Conservation (phyloP, 169 alveolate genomes). For the Cyclospora cayetanensis region DNA sequence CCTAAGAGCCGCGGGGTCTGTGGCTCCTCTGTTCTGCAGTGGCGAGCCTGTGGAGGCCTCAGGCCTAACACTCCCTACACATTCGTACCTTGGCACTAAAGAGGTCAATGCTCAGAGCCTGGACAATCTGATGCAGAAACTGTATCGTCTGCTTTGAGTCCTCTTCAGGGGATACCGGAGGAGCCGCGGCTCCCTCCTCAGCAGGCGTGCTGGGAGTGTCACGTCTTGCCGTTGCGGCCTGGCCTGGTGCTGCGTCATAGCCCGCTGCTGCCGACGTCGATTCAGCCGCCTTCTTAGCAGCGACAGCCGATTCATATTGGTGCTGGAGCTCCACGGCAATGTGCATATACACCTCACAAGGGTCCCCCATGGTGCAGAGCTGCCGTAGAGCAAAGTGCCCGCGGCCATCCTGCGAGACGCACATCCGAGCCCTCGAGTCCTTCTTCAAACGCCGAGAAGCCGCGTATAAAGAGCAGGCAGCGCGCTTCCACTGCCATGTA, state of each 20-base stretch:
- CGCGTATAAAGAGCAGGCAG: too few species aligned
- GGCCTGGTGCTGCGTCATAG: neutral
- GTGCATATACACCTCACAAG: conserved; percentile 43
- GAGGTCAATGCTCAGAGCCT: conserved; percentile 57
- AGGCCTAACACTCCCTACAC: too few species aligned
- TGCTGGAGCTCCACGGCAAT: conserved; percentile 24
- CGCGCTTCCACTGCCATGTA: too few species aligned
- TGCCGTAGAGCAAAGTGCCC: conserved; percentile 57
- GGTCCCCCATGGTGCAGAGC: conserved; percentile 61
- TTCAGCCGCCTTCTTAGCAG: neutral
- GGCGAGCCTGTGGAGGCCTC: too few species aligned
- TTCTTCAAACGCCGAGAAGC: too few species aligned
- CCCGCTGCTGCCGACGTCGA: neutral
- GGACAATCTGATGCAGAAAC: conserved; percentile 37
- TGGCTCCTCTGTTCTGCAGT: too few species aligned
- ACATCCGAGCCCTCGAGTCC: too few species aligned
- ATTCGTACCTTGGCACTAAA: conserved; percentile 61
- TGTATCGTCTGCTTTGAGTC: conserved; percentile 16
- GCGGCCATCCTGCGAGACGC: conserved; percentile 37
- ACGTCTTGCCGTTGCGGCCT: neutral
- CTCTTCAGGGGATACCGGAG: neutral
- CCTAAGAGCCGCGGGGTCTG: too few species aligned
- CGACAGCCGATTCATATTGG: neutral
- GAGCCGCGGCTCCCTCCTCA: neutral
- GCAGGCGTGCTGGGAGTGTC: neutral